Conservation (phyloP, 495 filamentous ascomycete genomes). For the Neurospora discreta region DNA sequence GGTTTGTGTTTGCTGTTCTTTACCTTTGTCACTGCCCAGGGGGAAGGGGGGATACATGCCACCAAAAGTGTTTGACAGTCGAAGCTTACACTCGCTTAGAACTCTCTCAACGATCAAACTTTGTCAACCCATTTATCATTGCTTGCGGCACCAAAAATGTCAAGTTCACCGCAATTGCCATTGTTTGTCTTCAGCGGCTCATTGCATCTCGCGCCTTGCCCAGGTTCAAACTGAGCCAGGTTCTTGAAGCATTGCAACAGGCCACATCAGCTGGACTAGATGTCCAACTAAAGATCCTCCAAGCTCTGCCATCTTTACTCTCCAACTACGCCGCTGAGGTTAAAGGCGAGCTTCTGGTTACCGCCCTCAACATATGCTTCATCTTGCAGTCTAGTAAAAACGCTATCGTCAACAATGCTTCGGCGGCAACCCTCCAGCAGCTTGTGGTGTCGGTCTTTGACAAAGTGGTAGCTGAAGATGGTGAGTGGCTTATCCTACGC, state of each 20-base stretch:
- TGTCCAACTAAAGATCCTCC: conserved; percentile 90
- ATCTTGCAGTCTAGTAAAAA: conserved; percentile 82
- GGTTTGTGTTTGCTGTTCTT: conserved; percentile 40
- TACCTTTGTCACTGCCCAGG: neutral
- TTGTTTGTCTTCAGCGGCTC: conserved; percentile 80
- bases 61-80: neutral
- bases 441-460: conserved; percentile 88
- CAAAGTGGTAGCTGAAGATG: conserved; percentile 74
- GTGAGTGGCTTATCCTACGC: conserved; percentile 28
- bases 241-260: conserved; percentile 77
- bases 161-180: conserved; percentile 75
- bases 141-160: conserved; percentile 82
- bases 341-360: conserved; percentile 67
- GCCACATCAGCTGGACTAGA: conserved; percentile 67
- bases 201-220: conserved; percentile 71
- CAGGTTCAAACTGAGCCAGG: conserved; percentile 60
- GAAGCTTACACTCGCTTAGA: conserved; percentile 41
- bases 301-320: conserved; percentile 80
- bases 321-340: conserved; percentile 83
- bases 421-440: conserved; percentile 89
- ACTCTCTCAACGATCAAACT: conserved; percentile 65
- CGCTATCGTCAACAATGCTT: conserved; percentile 84
- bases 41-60: neutral
- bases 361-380: conserved; percentile 79
- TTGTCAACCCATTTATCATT: conserved; percentile 85